A percentile compares a stretch with the other conserved stretches of the same genome.
phyloP scores from a whole-genome alignment of 371 early-diverging fungal species.

The Phascolomyces articulosus region DNA sequence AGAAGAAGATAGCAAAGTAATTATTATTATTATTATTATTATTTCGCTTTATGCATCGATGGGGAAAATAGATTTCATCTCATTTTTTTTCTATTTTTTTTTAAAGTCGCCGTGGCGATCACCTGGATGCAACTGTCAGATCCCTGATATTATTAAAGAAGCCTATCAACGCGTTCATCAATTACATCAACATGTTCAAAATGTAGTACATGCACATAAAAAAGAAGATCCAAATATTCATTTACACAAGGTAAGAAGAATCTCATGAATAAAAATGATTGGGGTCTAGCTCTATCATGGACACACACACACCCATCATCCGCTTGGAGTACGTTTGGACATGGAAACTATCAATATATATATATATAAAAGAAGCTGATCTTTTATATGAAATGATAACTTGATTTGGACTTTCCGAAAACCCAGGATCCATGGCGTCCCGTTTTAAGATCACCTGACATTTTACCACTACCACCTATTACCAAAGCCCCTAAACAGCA shows the following conservation, averaged over 20 bases:
- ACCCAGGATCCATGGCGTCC: constrained; percentile 40
- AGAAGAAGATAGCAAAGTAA: background rate
- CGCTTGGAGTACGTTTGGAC: no score
- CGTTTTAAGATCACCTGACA: constrained; percentile 39
- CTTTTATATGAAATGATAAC: no score
- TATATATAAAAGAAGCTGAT: no score
- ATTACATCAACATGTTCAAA: constrained; percentile 15
- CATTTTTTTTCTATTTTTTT: background rate
- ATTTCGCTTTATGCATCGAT: background rate
- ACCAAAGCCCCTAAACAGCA: constrained; percentile 27
- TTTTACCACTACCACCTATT: constrained; percentile 44
- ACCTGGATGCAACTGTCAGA: constrained; percentile 45
- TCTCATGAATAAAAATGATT: no score
- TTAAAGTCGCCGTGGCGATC: constrained; percentile 39
- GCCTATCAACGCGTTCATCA: constrained; percentile 27
- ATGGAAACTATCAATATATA: no score
- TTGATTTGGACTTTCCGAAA: no score
- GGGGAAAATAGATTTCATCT: background rate
- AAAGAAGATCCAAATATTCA: constrained; percentile 1
- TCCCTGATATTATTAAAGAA: constrained; percentile 54
- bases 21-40: background rate
- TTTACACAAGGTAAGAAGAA: constrained; percentile 10
- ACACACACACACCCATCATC: no score
- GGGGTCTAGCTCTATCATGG: no score
- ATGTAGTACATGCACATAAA: constrained; percentile 12